Conservation (phyloP, 176 grass and related monocot genomes). For the Aegilops umbellulata region DNA sequence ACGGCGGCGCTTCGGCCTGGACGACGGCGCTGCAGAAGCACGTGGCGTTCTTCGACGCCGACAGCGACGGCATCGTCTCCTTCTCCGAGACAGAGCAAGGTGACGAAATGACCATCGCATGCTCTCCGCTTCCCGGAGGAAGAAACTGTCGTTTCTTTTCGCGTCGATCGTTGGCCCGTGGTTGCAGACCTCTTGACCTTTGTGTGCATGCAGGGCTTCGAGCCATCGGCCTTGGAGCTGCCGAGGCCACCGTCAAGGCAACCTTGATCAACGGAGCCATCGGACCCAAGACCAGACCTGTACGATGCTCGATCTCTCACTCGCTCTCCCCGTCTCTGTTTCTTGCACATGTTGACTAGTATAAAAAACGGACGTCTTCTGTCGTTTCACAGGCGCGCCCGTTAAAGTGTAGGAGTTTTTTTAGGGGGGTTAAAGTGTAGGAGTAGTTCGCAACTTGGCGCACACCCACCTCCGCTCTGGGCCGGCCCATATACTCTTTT, state of each 20-base stretch:
- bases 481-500: too few species aligned
- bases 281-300: conserved; percentile 46
- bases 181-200: background rate
- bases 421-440: too few species aligned
- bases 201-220: conserved; percentile 20
- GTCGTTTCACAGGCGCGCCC: too few species aligned
- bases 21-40: conserved; percentile 73
- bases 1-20: background rate
- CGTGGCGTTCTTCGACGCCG: conserved; percentile 66
- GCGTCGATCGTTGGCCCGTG: background rate
- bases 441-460: too few species aligned
- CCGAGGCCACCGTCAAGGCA: background rate
- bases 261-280: conserved; percentile 40
- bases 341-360: background rate
- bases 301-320: background rate
- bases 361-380: too few species aligned
- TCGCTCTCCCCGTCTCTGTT: background rate
- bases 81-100: conserved; percentile 62
- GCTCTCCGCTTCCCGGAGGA: background rate
- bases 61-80: conserved; percentile 69
- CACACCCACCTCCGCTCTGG: too few species aligned
- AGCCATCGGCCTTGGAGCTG: conserved; percentile 25
- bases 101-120: background rate
- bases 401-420: too few species aligned
- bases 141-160: background rate